Evolutionary conservation across 2,329 filamentous ascomycete genomes (phyloP), one percentile per base, ranked within the genome.

Genomic region (Curvularia hawaiiensis): DNA sequence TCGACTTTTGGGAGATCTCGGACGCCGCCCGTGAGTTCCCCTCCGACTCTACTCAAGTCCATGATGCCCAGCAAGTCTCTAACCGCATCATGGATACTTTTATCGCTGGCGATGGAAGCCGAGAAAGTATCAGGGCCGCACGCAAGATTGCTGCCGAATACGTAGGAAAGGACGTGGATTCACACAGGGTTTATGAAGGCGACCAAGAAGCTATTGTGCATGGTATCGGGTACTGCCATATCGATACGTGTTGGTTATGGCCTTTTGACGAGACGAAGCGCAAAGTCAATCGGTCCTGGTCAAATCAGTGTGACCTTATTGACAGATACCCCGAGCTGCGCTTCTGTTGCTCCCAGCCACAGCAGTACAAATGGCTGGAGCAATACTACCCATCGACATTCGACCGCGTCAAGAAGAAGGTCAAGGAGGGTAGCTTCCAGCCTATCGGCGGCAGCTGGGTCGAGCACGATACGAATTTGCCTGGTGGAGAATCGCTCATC

Each of bases 181-280:
- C 91, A 6, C 83, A 89, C 52, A 87, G 91, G 63, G 92, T 99
- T 10, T 99, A 98, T 72, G 84, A 91, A 40, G 87, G 83, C 49
- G 88, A 87, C 61, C 88, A 88, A 26, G 83, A 89, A 33, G 86
- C 91, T 1, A 83, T 96, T 58, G 91, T 98, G 3, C 95, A 87
- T 67, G 94, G 88, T 35, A 94, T 98, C 64, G 95, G 95, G 0
- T 92, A 99, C 75, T 99, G 95, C 68, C 95, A 99, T 77, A 99
- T 99, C 65, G 95, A 98, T 78, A 96, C 90, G 28, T 97, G 94
- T 78, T 99, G 95, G 95, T 83, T 99, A 35, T 99, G 95, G 95
- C 95, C 95, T 0, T 99, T 92, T 85, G 95, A 90, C 10, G 95
- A 99, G 80, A 98, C 95, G 0, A 97, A 96, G 79, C 90, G 95